phyloP scores from a whole-genome alignment of 495 filamentous ascomycete species.

The Penicillium waksmanii region DNA sequence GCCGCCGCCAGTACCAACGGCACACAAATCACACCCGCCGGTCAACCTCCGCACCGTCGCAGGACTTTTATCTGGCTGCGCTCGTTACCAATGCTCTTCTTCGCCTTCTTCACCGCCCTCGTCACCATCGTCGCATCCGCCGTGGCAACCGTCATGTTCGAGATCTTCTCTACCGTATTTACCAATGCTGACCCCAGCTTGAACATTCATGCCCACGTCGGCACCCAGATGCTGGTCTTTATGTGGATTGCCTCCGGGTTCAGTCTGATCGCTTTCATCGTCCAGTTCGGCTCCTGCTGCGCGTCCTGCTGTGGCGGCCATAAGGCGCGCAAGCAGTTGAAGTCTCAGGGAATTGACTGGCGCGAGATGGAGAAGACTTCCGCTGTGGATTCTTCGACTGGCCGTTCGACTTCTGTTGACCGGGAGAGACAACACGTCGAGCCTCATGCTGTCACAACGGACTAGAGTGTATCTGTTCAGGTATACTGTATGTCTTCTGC shows the following conservation, averaged over 20 bases:
- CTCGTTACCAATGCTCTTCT: conserved; percentile 56
- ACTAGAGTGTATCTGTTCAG: conserved; percentile 8
- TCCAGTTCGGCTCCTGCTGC: conserved; percentile 75
- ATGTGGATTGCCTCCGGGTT: conserved; percentile 83
- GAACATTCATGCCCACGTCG: conserved; percentile 75
- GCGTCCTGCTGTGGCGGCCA: conserved; percentile 49
- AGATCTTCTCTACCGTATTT: conserved; percentile 76
- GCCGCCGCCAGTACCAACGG: conserved; percentile 10
- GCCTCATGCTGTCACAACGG: conserved; percentile 16
- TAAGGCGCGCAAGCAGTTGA: conserved; percentile 46
- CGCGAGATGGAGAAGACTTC: conserved; percentile 24
- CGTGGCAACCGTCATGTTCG: conserved; percentile 79
- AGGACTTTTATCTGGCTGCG: conserved; percentile 50
- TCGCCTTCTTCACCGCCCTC: conserved; percentile 66
- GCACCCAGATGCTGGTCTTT: conserved; percentile 78
- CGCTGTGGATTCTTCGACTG: not conserved
- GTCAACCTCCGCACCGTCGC: conserved; percentile 44
- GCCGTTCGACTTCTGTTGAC: conserved; percentile 11
- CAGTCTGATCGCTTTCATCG: conserved; percentile 65
- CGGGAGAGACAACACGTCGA: conserved; percentile 69
- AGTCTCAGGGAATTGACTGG: conserved; percentile 27
- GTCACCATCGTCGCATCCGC: conserved; percentile 69
- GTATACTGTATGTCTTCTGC: not conserved
- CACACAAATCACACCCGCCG: conserved; percentile 15
- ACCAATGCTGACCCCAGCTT: conserved; percentile 60